A percentile compares a stretch with the other conserved stretches of the same genome.
phyloP scores from a whole-genome alignment of 306 rosid genomes.

The Begonia masoniana region DNA sequence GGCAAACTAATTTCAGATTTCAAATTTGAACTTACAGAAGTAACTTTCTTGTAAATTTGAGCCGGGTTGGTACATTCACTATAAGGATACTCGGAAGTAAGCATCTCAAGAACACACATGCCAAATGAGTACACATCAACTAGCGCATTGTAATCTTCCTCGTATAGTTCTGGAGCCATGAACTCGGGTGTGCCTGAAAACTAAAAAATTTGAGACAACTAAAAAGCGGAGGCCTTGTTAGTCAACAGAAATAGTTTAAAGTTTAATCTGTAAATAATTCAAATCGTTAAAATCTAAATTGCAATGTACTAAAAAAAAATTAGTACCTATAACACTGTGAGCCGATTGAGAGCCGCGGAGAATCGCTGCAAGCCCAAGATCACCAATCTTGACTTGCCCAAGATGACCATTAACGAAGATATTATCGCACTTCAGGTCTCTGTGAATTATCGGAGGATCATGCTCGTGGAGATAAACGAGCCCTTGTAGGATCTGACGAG shows the following conservation, averaged over 20 bases:
- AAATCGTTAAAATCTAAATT: too few relatives aligned
- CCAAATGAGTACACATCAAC: slow-evolving; percentile 94
- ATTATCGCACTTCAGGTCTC: slow-evolving; percentile 88
- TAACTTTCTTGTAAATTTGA: slow-evolving; percentile 92
- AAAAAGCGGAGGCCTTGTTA: too few relatives aligned
- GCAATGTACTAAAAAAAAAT: not conserved
- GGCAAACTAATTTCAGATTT: slow-evolving; percentile 2
- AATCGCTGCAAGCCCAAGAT: slow-evolving; percentile 75
- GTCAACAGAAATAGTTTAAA: too few relatives aligned
- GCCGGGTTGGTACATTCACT: slow-evolving; percentile 78
- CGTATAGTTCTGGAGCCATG: slow-evolving; percentile 92
- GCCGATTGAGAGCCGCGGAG: slow-evolving; percentile 61
- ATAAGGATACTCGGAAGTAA: slow-evolving; percentile 74
- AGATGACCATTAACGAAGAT: slow-evolving; percentile 89
- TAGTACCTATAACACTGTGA: slow-evolving; percentile 79
- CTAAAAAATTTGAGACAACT: not conserved
- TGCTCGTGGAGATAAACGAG: slow-evolving; percentile 68
- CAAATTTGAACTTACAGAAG: slow-evolving; percentile 40
- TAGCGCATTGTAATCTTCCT: slow-evolving; percentile 80
- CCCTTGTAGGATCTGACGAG: slow-evolving; percentile 61
- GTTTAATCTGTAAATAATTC: too few relatives aligned
- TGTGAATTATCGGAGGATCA: slow-evolving; percentile 78
- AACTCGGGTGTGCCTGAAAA: slow-evolving; percentile 80
- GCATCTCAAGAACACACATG: slow-evolving; percentile 90
- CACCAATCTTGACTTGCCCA: slow-evolving; percentile 89